phyloP scores from a whole-genome alignment of 371 early-diverging fungal genomes.

The Mortierella sp. region DNA sequence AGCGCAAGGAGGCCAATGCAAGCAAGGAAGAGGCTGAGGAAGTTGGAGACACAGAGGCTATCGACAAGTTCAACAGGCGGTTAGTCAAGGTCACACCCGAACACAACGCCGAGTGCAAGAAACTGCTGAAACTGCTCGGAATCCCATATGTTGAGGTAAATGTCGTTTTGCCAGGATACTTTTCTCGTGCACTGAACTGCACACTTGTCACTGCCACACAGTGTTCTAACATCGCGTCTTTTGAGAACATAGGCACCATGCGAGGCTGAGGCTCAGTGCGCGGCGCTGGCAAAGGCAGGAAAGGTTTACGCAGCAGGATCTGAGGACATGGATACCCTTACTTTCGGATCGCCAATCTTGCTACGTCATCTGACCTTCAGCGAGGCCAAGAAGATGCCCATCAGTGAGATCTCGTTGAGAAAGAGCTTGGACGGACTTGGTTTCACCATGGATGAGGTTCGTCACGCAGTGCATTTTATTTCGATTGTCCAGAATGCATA shows the following conservation, averaged over 20 bases:
- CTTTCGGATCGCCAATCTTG: constrained; percentile 95
- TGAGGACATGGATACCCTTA: constrained; percentile 99
- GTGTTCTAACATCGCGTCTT: background rate
- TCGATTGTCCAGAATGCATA: background rate
- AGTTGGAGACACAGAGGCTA: constrained; percentile 85
- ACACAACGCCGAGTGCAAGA: constrained; percentile 97
- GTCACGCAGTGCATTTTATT: background rate
- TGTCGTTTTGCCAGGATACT: background rate
- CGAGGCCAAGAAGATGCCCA: constrained; percentile 93
- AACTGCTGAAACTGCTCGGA: constrained; percentile 95
- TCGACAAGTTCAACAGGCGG: constrained; percentile 93
- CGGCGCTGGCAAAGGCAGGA: constrained; percentile 90
- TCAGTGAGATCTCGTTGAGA: constrained; percentile 91
- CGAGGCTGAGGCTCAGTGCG: constrained; percentile 99
- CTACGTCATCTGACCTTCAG: constrained; percentile 97
- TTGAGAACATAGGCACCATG: constrained; percentile 84
- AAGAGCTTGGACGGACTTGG: constrained; percentile 90
- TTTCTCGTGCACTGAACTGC: background rate
- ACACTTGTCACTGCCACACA: background rate
- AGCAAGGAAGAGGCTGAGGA: constrained; percentile 89
- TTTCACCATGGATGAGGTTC: constrained; percentile 80
- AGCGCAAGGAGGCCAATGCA: constrained; percentile 88
- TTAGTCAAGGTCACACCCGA: constrained; percentile 95
- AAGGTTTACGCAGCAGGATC: constrained; percentile 97
- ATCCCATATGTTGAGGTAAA: constrained; percentile 91